A percentile compares a stretch with the other conserved stretches of the same genome.
Evolutionary conservation across 1,139 yeast genomes (phyloP).

Genomic region (Hanseniaspora sp.): DNA sequence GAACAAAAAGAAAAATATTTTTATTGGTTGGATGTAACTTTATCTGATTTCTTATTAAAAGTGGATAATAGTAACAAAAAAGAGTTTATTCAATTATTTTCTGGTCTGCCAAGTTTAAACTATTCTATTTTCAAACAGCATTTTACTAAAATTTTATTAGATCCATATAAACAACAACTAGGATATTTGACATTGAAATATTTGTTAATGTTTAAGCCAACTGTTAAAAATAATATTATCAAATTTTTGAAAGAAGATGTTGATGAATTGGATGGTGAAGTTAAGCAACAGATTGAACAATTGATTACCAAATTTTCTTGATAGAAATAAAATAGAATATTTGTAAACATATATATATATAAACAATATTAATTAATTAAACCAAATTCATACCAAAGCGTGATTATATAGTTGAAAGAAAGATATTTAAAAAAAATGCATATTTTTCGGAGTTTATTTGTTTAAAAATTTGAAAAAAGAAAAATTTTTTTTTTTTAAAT

Average conservation of each 20-base stretch:
- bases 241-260: conserved; percentile 43
- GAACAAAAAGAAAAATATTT: conserved; percentile 42
- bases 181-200: conserved; percentile 77
- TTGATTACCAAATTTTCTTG: conserved; percentile 39
- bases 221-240: conserved; percentile 56
- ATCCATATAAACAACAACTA: conserved; percentile 68
- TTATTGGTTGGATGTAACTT: conserved; percentile 57
- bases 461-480: no score
- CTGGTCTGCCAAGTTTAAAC: conserved; percentile 74
- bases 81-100: conserved; percentile 64
- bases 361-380: no score
- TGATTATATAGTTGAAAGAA: no score
- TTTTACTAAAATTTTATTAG: conserved; percentile 66
- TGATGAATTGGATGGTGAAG: conserved; percentile 34
- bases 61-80: conserved; percentile 71
- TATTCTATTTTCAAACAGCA: conserved; percentile 44
- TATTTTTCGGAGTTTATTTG: no score
- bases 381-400: no score
- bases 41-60: conserved; percentile 75
- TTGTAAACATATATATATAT: not conserved
- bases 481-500: no score
- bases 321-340: not conserved
- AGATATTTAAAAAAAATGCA: no score
- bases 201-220: conserved; percentile 83
- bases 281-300: conserved; percentile 44